Base-by-base conservation (phyloP, 2,329 filamentous ascomycete species). In the Stagonosporopsis vannaccii region DNA sequence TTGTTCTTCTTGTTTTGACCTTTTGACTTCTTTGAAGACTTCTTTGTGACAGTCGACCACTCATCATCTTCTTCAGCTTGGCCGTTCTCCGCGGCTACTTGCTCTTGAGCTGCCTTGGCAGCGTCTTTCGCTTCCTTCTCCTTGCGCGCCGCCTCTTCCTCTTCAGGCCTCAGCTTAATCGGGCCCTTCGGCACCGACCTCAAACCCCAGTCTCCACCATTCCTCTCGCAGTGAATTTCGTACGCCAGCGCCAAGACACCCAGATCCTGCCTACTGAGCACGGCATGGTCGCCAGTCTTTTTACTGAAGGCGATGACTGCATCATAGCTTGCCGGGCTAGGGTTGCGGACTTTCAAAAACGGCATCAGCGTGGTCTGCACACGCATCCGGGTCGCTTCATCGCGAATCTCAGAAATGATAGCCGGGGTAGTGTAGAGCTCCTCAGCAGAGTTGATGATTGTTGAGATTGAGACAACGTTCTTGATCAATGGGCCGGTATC, bases 401-500 rank as follows among this genome's bases (percentile, higher is more conserved):
- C 94, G 71, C 91, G 81, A 63, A 97, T 96, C 80, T 99, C 95
- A 47, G 87, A 84, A 26, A 98, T 82, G 52, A 99, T 92, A 7
- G 90, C 88, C 0, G 93, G 92, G 0, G 94, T 90, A 1, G 92
- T 97, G 69, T 67, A 75, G 4, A 75, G 62, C 40, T 73, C 64
- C 39, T 95, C 88, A 43, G 92, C 88, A 73, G 91, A 87, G 33
- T 85, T 84, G 47, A 97, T 81, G 11, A 99, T 86, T 0, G 90
- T 91, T 41, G 91, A 96, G 22, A 95, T 86, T 11, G 91, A 82
- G 12, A 94, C 92, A 62, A 95, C 89, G 78, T 97, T 97, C 74
- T 94, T 94, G 75, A 99, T 93, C 58, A 99, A 87, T 7, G 94
- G 92, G 23, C 93, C 94, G 3, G 95, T 90, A 73, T 99, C 95